phyloP scores from a whole-genome alignment of 2,329 filamentous ascomycete species.

The Aurifilum marmelostoma region DNA sequence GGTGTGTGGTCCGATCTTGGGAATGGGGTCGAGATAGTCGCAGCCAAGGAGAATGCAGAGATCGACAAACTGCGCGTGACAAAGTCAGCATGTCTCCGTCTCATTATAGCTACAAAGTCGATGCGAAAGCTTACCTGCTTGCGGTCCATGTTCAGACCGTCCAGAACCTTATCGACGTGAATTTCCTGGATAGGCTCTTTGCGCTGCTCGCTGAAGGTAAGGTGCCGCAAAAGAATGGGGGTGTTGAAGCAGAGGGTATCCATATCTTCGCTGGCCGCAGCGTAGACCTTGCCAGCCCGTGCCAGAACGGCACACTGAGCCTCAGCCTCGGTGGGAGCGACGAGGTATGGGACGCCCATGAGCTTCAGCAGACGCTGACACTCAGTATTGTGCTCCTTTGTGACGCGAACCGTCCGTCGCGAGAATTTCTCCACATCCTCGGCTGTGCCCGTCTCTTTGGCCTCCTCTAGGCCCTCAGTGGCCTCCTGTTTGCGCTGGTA shows the following conservation, averaged over 20 bases:
- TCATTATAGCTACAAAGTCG: neutral
- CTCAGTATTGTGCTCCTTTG: slow-evolving; percentile 94
- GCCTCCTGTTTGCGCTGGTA: slow-evolving; percentile 95
- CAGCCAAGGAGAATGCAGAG: slow-evolving; percentile 97
- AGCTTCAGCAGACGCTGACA: slow-evolving; percentile 88
- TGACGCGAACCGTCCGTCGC: slow-evolving; percentile 87
- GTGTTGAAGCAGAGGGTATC: slow-evolving; percentile 95
- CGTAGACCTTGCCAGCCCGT: slow-evolving; percentile 91
- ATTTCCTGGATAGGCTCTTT: slow-evolving; percentile 99
- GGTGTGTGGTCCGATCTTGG: slow-evolving; percentile 89
- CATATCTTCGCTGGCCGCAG: slow-evolving; percentile 97
- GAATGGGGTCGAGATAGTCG: slow-evolving; percentile 95
- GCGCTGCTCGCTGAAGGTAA: slow-evolving; percentile 95
- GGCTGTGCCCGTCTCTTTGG: slow-evolving; percentile 94
- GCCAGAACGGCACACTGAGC: slow-evolving; percentile 93
- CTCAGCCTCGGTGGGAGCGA: slow-evolving; percentile 95
- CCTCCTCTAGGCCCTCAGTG: slow-evolving; percentile 86
- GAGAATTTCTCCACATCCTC: slow-evolving; percentile 99
- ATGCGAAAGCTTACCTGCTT: slow-evolving; percentile 63
- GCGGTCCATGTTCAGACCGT: slow-evolving; percentile 85
- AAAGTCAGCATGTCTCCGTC: slow-evolving; percentile 9
- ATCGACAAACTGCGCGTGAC: slow-evolving; percentile 77
- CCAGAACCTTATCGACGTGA: slow-evolving; percentile 80
- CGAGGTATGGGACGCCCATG: slow-evolving; percentile 95
- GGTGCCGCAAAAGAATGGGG: slow-evolving; percentile 85